A percentile compares a stretch with the other conserved stretches of the same genome.
phyloP scores from a whole-genome alignment of 2,329 filamentous ascomycete species.

The Aspergillus chevalieri region DNA sequence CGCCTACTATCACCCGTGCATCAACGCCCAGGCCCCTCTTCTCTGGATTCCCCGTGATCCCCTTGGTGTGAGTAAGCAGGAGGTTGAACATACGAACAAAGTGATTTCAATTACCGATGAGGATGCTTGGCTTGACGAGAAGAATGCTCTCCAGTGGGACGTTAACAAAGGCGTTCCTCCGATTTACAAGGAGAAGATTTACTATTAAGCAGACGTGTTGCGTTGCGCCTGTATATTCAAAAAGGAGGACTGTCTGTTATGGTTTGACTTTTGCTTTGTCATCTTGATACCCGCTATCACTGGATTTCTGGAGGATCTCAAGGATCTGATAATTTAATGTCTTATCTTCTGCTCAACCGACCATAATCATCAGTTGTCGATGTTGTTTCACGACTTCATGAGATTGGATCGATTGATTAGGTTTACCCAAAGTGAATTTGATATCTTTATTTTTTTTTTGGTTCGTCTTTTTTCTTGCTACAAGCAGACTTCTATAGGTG shows the following conservation, averaged over 20 bases:
- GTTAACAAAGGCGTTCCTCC: constrained; percentile 51
- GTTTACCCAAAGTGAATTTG: too few species aligned
- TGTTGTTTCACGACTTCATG: too few species aligned
- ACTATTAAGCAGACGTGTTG: constrained; percentile 35
- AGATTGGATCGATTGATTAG: too few species aligned
- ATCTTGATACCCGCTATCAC: neutral
- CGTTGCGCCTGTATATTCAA: neutral
- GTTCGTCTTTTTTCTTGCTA: too few species aligned
- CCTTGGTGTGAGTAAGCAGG: constrained; percentile 68
- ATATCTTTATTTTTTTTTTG: too few species aligned
- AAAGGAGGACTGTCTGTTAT: neutral
- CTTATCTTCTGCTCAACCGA: too few species aligned
- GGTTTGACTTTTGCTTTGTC: neutral
- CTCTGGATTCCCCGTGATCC: constrained; percentile 81
- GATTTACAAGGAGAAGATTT: constrained; percentile 53
- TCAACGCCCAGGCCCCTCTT: constrained; percentile 57
- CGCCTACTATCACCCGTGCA: constrained; percentile 68
- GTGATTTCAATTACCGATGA: constrained; percentile 77
- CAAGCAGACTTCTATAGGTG: too few species aligned
- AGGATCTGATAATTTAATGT: neutral
- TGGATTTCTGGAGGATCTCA: neutral
- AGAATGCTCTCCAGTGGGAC: constrained; percentile 60
- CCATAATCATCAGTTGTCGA: too few species aligned
- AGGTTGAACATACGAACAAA: constrained; percentile 64
- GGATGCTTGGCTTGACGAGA: constrained; percentile 63